Percentiles rank a stretch among this genome's conserved stretches.
Evolutionary conservation across 768 basidiomycete genomes (phyloP).

Genomic region (Pleurotus giganteus): DNA sequence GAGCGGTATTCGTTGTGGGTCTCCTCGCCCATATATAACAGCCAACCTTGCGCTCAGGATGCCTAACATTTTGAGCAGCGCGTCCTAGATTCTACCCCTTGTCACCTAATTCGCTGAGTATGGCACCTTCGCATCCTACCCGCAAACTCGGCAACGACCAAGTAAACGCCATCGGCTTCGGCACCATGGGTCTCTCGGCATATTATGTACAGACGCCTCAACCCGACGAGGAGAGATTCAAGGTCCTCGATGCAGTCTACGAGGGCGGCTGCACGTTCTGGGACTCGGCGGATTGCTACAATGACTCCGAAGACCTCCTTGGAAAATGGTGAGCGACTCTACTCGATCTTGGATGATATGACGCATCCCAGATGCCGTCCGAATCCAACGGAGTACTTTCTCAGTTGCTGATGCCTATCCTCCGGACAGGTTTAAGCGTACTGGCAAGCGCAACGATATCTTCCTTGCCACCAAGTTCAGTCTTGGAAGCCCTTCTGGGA

Average conservation of each 20-base stretch:
- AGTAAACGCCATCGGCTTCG: constrained; percentile 26
- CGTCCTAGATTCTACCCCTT: not conserved
- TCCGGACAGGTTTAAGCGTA: constrained; percentile 41
- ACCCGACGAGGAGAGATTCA: constrained; percentile 19
- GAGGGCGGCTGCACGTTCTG: constrained; percentile 39
- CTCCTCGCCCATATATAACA: too few species aligned
- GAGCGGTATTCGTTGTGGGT: too few species aligned
- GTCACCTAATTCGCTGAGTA: not conserved
- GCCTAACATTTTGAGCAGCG: too few species aligned
- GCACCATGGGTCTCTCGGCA: constrained; percentile 28
- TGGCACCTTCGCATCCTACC: not conserved
- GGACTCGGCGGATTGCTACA: constrained; percentile 47
- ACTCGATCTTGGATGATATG: constrained; percentile 1
- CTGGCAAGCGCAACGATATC: constrained; percentile 49
- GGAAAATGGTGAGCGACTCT: constrained; percentile 36
- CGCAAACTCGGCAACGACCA: constrained; percentile 16
- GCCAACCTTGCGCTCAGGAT: too few species aligned
- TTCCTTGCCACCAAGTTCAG: constrained; percentile 61
- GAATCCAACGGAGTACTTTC: not conserved
- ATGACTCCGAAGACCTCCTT: constrained; percentile 39
- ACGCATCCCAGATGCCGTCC: too few species aligned
- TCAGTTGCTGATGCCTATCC: not conserved
- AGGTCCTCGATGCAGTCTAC: constrained; percentile 39
- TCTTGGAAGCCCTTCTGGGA: constrained; percentile 14
- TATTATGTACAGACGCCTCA: constrained; percentile 14